phyloP scores from a whole-genome alignment of 116 monocot species.

The Trichopus zeylanicus region DNA sequence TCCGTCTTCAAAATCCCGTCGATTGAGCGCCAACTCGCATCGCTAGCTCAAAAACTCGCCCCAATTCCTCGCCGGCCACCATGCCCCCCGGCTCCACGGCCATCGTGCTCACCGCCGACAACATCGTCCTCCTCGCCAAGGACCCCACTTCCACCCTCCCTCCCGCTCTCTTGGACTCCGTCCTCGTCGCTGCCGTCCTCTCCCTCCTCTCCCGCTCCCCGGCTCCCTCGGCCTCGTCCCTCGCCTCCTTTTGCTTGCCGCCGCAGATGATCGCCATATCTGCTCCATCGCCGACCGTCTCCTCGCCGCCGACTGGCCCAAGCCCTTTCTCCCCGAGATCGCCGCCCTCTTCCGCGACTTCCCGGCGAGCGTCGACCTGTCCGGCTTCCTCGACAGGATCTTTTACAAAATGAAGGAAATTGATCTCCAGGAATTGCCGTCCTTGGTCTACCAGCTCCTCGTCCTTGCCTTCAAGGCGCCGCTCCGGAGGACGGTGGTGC shows the following conservation, averaged over 20 bases:
- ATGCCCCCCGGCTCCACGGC: too few relatives aligned
- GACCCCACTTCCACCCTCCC: background rate
- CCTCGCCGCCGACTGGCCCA: constrained; percentile 51
- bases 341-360: constrained; percentile 50
- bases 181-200: constrained; percentile 13
- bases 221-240: constrained; percentile 15
- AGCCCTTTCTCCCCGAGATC: constrained; percentile 49
- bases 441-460: constrained; percentile 70
- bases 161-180: too few relatives aligned
- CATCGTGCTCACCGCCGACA: background rate
- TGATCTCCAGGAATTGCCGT: constrained; percentile 82
- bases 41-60: too few relatives aligned
- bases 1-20: too few relatives aligned
- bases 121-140: background rate
- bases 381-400: constrained; percentile 46
- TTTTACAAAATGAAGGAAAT: constrained; percentile 43
- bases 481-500: constrained; percentile 29
- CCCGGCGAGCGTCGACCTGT: constrained; percentile 26
- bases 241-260: constrained; percentile 11
- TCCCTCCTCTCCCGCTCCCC: constrained; percentile 14
- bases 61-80: too few relatives aligned
- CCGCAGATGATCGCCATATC: background rate
- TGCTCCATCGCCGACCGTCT: constrained; percentile 35
- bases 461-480: constrained; percentile 64
- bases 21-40: too few relatives aligned